A percentile compares a stretch with the other conserved stretches of the same genome.
These are phyloP conservation scores for Auriscalpium orientale DNA, from an alignment of 768 basidiomycete genomes.

Conservation along the genomic window DNA sequence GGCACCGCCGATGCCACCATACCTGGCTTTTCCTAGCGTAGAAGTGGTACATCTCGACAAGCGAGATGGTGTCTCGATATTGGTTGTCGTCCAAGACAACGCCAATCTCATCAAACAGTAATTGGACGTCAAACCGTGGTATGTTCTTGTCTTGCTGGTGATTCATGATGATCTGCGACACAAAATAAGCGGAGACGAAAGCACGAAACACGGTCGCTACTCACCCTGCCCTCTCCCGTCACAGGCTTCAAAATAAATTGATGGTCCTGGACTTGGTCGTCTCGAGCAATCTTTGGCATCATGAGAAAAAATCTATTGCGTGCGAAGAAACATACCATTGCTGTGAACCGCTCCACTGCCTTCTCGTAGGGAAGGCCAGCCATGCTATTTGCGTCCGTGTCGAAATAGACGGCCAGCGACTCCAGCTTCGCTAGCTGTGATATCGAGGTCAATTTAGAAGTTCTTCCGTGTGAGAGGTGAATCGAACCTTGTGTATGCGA, in stretches of 20 bases:
- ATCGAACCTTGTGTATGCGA: constrained; percentile 76
- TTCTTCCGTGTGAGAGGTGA: too few species aligned
- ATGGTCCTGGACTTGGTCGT: constrained; percentile 46
- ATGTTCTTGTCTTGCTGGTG: constrained; percentile 64
- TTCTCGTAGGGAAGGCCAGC: constrained; percentile 58
- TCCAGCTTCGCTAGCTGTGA: constrained; percentile 73
- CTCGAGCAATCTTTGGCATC: constrained; percentile 41
- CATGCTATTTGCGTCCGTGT: constrained; percentile 83
- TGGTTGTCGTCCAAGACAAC: constrained; percentile 89
- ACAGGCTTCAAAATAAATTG: constrained; percentile 96
- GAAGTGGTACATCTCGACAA: constrained; percentile 95
- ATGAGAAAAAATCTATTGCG: not conserved
- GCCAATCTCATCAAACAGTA: constrained; percentile 90
- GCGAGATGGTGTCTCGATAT: constrained; percentile 86
- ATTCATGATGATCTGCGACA: constrained; percentile 66
- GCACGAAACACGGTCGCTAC: constrained; percentile 17
- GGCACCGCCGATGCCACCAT: constrained; percentile 7
- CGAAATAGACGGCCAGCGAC: constrained; percentile 89
- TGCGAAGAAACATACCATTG: constrained; percentile 43
- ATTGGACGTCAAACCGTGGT: constrained; percentile 80
- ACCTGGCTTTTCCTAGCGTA: constrained; percentile 82
- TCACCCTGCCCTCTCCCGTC: constrained; percentile 85
- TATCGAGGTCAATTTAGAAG: too few species aligned
- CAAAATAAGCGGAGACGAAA: not conserved
- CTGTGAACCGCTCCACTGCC: constrained; percentile 63